Evolutionary conservation across 176 grass and related monocot species (phyloP).

Genomic region (Raddia distichophylla): DNA sequence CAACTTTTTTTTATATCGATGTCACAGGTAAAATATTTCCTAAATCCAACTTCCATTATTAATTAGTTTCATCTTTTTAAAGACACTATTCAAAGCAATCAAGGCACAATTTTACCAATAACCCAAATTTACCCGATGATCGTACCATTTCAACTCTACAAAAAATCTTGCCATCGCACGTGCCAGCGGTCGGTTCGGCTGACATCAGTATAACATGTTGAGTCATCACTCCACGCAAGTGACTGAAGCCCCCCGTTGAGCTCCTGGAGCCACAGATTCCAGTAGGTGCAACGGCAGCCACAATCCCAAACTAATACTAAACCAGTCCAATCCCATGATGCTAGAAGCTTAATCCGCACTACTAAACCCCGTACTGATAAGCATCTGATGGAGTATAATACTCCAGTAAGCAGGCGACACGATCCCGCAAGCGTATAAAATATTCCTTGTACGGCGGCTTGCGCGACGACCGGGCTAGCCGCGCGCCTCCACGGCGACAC

Average conservation of each 20-base stretch:
- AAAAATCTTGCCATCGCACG: background rate
- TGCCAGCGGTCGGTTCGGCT: conserved; percentile 14
- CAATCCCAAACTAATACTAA: background rate
- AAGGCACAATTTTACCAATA: too few relatives aligned
- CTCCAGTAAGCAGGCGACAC: background rate
- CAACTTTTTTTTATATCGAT: too few relatives aligned
- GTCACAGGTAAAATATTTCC: too few relatives aligned
- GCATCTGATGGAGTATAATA: background rate
- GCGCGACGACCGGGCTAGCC: conserved; percentile 10
- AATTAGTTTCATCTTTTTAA: too few relatives aligned
- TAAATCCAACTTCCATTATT: too few relatives aligned
- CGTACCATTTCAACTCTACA: too few relatives aligned
- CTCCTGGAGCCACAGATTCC: background rate
- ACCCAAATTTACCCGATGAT: too few relatives aligned
- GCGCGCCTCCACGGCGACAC: conserved; percentile 18
- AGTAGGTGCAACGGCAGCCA: background rate
- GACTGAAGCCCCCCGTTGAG: background rate
- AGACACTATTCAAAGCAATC: too few relatives aligned
- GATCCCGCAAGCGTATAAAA: background rate
- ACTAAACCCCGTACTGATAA: background rate
- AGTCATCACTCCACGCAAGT: conserved; percentile 23
- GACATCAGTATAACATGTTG: background rate
- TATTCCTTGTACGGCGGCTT: conserved; percentile 10
- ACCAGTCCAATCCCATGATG: background rate
- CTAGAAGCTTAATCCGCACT: background rate